A percentile compares a stretch with the other conserved stretches of the same genome.
phyloP scores from a whole-genome alignment of 352 stramenopile genomes.

The Phytophthora kernoviae region DNA sequence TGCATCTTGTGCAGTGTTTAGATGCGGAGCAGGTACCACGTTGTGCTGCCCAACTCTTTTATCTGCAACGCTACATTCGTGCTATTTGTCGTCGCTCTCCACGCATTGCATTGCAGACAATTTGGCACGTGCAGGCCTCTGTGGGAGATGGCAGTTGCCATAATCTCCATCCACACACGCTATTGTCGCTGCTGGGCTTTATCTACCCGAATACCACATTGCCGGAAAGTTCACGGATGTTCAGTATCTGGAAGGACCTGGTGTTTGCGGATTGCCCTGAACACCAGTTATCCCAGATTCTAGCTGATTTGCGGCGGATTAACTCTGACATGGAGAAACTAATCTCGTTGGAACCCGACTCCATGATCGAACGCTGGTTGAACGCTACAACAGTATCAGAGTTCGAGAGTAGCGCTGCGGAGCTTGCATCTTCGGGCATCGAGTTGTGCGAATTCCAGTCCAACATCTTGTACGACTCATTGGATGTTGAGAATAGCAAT shows the following conservation, averaged over 20 bases:
- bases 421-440: conserved; percentile 49
- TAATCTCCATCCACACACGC: conserved; percentile 62
- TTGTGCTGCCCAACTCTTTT: conserved; percentile 64
- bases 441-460: conserved; percentile 76
- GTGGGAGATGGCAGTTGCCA: conserved; percentile 50
- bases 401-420: conserved; percentile 55
- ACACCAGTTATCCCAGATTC: conserved; percentile 56
- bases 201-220: conserved; percentile 54
- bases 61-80: conserved; percentile 66
- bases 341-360: conserved; percentile 52
- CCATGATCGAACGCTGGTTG: conserved; percentile 64
- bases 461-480: conserved; percentile 71
- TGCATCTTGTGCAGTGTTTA: conserved; percentile 80
- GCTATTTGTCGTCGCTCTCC: conserved; percentile 73
- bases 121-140: conserved; percentile 79
- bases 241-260: conserved; percentile 65
- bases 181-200: conserved; percentile 66
- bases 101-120: conserved; percentile 77
- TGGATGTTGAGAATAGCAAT: conserved; percentile 35
- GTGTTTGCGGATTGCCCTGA: conserved; percentile 63
- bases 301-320: conserved; percentile 43
- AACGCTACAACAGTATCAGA: conserved; percentile 51
- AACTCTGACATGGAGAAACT: conserved; percentile 44
- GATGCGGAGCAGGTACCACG: conserved; percentile 51
- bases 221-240: conserved; percentile 26